Conservation (phyloP, 169 alveolate genomes). For the Eimeria zaria region DNA sequence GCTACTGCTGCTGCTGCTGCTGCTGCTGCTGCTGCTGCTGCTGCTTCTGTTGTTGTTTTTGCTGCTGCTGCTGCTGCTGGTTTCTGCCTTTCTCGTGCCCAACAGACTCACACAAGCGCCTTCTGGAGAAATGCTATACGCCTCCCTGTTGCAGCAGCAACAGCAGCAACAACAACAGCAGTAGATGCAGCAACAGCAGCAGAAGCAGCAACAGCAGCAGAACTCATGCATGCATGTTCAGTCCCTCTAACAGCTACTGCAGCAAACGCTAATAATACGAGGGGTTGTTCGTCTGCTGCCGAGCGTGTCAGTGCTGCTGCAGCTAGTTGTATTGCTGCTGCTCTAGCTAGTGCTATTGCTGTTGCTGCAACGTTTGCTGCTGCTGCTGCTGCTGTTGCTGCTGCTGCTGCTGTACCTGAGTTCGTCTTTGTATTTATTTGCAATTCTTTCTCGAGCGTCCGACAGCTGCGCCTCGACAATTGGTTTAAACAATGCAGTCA, state of each 20-base stretch:
- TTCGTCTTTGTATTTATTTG: conserved; percentile 17
- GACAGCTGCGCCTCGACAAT: conserved; percentile 58
- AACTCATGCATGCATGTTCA: neutral
- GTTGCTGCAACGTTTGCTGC: neutral
- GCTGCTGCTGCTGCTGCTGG: conserved; percentile 32
- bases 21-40: conserved; percentile 3
- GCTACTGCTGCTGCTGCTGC: neutral
- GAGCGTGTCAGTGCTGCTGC: neutral
- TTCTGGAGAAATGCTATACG: neutral
- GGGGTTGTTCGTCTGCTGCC: neutral
- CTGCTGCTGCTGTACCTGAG: conserved; percentile 32
- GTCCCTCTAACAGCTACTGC: neutral
- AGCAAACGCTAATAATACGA: neutral
- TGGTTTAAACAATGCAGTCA: neutral
- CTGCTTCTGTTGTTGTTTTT: neutral
- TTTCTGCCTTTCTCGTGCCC: neutral
- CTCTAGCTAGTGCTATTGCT: neutral
- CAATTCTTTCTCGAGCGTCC: conserved; percentile 34
- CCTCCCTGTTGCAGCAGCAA: conserved; percentile 55
- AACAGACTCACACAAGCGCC: conserved; percentile 19
- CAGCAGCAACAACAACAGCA: neutral
- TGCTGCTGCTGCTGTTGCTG: conserved; percentile 17
- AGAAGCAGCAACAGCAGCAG: neutral
- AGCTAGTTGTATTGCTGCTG: neutral
- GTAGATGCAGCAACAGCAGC: too few relatives aligned